phyloP scores from a whole-genome alignment of 192 early-diverging fungal species.

The Globomyces pollinis-pini region DNA sequence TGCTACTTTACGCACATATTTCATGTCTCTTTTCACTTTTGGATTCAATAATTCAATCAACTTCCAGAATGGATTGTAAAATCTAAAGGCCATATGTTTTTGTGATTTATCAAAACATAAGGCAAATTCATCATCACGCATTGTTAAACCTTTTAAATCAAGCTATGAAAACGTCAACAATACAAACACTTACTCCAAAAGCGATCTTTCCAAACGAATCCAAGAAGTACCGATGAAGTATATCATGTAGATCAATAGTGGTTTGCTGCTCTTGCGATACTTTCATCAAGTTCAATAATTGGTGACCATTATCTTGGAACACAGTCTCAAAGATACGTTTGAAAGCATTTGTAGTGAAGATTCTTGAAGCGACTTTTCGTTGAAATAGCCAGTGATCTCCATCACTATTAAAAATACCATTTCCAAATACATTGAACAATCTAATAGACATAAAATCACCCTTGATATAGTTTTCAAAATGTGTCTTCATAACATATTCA shows the following conservation, averaged over 20 bases:
- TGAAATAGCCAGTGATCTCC: conserved; percentile 57
- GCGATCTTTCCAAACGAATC: conserved; percentile 29
- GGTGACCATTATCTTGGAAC: conserved; percentile 19
- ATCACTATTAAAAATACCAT: conserved; percentile 66
- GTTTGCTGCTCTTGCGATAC: neutral
- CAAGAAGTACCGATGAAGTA: conserved; percentile 28
- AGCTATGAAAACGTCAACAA: neutral
- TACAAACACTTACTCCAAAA: conserved; percentile 12
- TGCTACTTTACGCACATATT: neutral
- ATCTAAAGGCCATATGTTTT: neutral
- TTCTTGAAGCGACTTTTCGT: conserved; percentile 42
- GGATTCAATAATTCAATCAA: conserved; percentile 9
- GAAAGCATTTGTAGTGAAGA: conserved; percentile 36
- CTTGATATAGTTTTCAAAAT: conserved; percentile 28
- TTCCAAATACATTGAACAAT: conserved; percentile 48
- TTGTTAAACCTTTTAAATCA: conserved; percentile 1
- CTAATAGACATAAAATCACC: conserved; percentile 3
- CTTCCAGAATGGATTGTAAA: conserved; percentile 12
- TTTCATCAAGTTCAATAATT: conserved; percentile 11
- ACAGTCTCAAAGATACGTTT: conserved; percentile 25
- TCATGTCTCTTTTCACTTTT: neutral
- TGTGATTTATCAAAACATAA: conserved; percentile 13
- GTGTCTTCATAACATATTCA: conserved; percentile 29
- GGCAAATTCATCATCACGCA: conserved; percentile 1
- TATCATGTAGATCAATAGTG: conserved; percentile 21